Evolutionary conservation across 73 alveolate species (phyloP).

Genomic region (Tetrahymena borealis): DNA sequence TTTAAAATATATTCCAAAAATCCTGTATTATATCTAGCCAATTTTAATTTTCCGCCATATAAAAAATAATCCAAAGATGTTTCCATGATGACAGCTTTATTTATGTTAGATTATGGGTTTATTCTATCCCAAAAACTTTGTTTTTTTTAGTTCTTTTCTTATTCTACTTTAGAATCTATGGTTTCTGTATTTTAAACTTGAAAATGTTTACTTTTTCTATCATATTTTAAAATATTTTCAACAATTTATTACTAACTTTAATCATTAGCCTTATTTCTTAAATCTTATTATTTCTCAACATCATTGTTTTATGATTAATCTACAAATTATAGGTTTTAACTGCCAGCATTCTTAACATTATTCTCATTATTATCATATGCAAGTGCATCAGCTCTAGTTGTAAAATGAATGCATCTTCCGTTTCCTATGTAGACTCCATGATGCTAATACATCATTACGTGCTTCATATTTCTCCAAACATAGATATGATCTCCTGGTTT

Average conservation of each 20-base stretch:
- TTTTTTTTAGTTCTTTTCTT: not conserved
- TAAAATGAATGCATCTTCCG: not conserved
- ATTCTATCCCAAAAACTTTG: not conserved
- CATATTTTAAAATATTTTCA: not conserved
- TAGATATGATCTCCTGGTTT: not conserved
- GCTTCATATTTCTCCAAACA: not conserved
- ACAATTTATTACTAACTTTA: not conserved
- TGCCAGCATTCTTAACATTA: not conserved
- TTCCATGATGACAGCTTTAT: not conserved
- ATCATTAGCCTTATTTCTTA: not conserved
- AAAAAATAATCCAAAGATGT: not conserved
- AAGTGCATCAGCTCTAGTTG: not conserved
- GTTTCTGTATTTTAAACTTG: not conserved
- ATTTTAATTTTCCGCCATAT: not conserved
- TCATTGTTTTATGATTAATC: not conserved
- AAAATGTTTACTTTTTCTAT: not conserved
- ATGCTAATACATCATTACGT: not conserved
- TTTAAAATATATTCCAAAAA: not conserved
- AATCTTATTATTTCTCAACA: not conserved
- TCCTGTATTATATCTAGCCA: not conserved
- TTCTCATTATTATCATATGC: not conserved
- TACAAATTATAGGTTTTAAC: not conserved
- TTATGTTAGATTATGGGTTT: not conserved
- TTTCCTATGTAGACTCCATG: not conserved
- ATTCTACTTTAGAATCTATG: not conserved